Evolutionary conservation across 2,329 filamentous ascomycete species (phyloP).

Genomic region (Tolypocladium capitatum): DNA sequence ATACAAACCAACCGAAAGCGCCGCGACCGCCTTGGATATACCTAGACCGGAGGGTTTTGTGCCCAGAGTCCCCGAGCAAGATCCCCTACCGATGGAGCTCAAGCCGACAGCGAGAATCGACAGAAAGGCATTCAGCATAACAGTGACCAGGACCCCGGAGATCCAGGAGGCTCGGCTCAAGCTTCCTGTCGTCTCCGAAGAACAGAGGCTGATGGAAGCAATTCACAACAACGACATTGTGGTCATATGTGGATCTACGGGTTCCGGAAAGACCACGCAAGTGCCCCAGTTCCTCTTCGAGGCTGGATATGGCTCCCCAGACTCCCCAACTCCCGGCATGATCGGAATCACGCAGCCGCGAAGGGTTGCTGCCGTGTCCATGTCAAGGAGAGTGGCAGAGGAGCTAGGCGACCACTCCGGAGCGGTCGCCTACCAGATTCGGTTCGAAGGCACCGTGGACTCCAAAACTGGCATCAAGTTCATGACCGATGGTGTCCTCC

Average conservation of each 20-base stretch:
- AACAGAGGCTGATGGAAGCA: constrained; percentile 96
- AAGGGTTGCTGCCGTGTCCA: constrained; percentile 89
- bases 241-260: constrained; percentile 86
- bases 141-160: constrained; percentile 53
- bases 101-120: constrained; percentile 44
- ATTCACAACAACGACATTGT: constrained; percentile 85
- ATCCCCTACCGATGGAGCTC: constrained; percentile 56
- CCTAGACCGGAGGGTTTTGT: constrained; percentile 49
- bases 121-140: constrained; percentile 65
- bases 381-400: constrained; percentile 81
- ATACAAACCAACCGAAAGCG: constrained; percentile 33
- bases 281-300: constrained; percentile 94
- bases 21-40: constrained; percentile 31
- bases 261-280: constrained; percentile 95
- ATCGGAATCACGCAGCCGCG: constrained; percentile 92
- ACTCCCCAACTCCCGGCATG: constrained; percentile 74
- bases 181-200: constrained; percentile 83
- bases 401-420: constrained; percentile 70
- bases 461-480: constrained; percentile 87
- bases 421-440: constrained; percentile 82
- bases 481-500: constrained; percentile 94
- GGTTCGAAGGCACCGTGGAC: constrained; percentile 76
- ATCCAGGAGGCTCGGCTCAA: constrained; percentile 69
- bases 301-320: constrained; percentile 71
- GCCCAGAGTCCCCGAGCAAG: constrained; percentile 54